Percentiles rank a stretch among this genome's conserved stretches.
These are phyloP conservation scores for Heterobasidion parviporum DNA, from an alignment of 1,284 basidiomycete species.

Conservation along the genomic window DNA sequence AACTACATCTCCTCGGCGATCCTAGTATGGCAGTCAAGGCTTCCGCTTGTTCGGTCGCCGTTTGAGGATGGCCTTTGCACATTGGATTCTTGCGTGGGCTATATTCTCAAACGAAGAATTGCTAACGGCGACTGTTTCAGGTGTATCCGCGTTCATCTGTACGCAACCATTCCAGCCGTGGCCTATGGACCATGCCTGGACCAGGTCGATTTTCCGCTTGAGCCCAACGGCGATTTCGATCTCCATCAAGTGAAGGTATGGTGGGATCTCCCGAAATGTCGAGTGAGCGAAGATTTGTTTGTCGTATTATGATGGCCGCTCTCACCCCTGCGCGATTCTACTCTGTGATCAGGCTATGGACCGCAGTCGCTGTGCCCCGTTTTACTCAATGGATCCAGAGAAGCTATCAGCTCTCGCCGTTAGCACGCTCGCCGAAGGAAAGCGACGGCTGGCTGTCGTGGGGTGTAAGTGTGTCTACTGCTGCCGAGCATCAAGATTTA, in stretches of 20 bases:
- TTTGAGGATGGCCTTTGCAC: background rate
- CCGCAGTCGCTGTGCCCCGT: background rate
- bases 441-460: no score
- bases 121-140: background rate
- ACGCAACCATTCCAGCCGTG: background rate
- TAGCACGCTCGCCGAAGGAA: background rate
- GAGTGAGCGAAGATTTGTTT: background rate
- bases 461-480: background rate
- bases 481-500: background rate
- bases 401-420: background rate
- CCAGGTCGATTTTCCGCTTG: background rate
- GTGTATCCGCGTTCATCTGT: background rate
- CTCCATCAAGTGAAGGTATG: background rate
- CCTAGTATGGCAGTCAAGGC: background rate
- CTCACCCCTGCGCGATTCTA: background rate
- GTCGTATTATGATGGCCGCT: background rate
- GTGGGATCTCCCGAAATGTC: background rate
- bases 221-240: background rate
- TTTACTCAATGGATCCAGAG: background rate
- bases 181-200: background rate
- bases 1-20: no score
- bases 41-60: background rate
- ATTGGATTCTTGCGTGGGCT: background rate
- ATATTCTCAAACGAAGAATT: background rate
- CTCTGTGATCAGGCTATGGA: background rate